Base-by-base conservation (phyloP, 2,329 filamentous ascomycete genomes). In the Xylariaceae sp. region DNA sequence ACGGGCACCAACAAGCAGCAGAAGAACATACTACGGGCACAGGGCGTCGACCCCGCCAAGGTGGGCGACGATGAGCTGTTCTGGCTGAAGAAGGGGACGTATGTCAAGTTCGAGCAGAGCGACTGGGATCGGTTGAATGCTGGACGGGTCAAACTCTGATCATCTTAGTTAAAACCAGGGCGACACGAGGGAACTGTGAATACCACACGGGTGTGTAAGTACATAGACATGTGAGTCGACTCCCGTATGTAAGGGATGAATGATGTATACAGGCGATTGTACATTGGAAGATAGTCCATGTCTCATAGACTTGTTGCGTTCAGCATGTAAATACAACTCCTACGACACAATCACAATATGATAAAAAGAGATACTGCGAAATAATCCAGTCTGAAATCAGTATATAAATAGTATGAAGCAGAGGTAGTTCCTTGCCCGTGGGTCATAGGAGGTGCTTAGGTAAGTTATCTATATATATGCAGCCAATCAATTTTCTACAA, bases 1-100 rank as follows among this genome's bases (percentile, higher is more conserved):
- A 96, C 92, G 3, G 91, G 91, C 0, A 96, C 91, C 46, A 89
- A 91, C 67, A 96, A 96, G 79, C 90, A 96, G 76, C 89, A 93
- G 74, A 96, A 96, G 74, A 84, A 89, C 60, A 74, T 77, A 0
- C 71, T 96, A 61, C 79, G 90, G n/a, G 78, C 80, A 2, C 82
- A 93, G 60, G 91, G 92, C 0, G 89, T 93, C 0, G 83, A 90
- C 65, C 89, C 88, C 0, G 73, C 67, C 3, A 83, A 83, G 65
- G 76, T 81, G 1, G 71, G 71, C 40, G 64, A 65, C 2, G 82
- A 84, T 20, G 70, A 74, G 40, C 37, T 89, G 44, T 88, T 77
- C 65, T 93, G 89, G 88, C 75, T 92, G 16, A 82, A 79, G 64
- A 81, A 79, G 0, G 82, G 83, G 20, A 79, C 77, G 0, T 96